Percentiles rank a stretch among this genome's conserved stretches.
Conservation (phyloP, 2,329 filamentous ascomycete species). For the Epichloe baconii region DNA sequence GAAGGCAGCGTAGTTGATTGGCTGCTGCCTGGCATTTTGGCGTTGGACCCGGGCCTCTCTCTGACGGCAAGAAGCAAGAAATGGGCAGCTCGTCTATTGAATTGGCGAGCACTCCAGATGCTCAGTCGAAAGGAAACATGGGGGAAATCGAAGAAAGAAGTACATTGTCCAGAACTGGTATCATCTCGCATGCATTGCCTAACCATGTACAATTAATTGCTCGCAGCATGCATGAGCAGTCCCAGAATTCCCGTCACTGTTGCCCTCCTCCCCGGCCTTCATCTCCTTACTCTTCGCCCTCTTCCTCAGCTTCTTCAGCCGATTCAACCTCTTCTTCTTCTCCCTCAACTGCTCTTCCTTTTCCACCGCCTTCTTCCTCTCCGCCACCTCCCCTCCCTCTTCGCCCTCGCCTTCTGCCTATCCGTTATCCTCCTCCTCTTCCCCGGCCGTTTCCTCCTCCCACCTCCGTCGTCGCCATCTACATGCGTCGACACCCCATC, state of each 20-base stretch:
- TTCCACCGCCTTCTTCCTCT: constrained; percentile 25
- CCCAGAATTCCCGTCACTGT: constrained; percentile 11
- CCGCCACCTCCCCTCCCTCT: constrained; percentile 26
- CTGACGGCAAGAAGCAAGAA: not conserved
- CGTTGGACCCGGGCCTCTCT: not conserved
- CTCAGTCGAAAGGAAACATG: too few species aligned
- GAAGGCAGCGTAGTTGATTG: not conserved
- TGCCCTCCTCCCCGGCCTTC: constrained; percentile 22
- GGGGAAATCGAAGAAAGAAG: too few species aligned
- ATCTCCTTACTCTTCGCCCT: constrained; percentile 46
- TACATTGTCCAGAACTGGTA: not conserved
- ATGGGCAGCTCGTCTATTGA: not conserved
- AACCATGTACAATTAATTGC: not conserved
- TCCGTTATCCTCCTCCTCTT: constrained; percentile 46
- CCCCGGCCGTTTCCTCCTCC: constrained; percentile 33
- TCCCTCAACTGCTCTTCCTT: constrained; percentile 46
- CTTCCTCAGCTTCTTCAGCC: constrained; percentile 45
- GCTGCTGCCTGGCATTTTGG: not conserved
- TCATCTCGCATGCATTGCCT: not conserved
- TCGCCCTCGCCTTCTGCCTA: constrained; percentile 30
- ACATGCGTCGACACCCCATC: not conserved
- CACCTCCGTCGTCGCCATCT: constrained; percentile 9
- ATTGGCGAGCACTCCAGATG: too few species aligned
- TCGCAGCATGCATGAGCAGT: not conserved
- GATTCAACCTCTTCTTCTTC: constrained; percentile 50